Base-by-base conservation (phyloP, 192 early-diverging fungal species). In the Thamnidium elegans region DNA sequence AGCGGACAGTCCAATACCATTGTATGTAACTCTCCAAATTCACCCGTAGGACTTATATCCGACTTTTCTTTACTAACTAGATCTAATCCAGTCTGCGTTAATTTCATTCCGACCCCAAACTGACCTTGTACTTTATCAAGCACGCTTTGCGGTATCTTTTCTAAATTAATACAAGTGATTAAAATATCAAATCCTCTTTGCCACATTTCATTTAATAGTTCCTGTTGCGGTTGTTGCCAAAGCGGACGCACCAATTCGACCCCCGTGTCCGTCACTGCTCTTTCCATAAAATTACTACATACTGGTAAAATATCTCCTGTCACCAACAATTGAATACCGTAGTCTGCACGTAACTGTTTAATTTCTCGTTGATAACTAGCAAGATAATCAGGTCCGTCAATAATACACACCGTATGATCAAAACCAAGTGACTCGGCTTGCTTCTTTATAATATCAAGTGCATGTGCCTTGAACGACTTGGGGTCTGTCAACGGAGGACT, bases 1-100 rank as follows among this genome's bases (percentile, higher is more conserved):
- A 77, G 11, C 79, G 86, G 83, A n/a, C 80, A 83, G 34, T 85
- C 72, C 1, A 84, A 60, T 3, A 86, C 84, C 86, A 88, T 87
- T 2, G 86, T 87, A 53, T 90, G 88, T 51, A 84, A 88, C 65
- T 90, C 88, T 10, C 88, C 88, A 45, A 75, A 78, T 65, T 90
- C 88, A 10, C 88, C 88, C 23, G 78, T 78, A 60, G 78, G 63
- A 51, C 88, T 87, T 7, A 89, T 78, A 0, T 73, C 67, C 9
- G 62, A 53, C 0, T 73, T 66, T 8, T 67, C 54, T 8, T 34
- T 15, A 19, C 62, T 46, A 14, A 74, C 69, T 13, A 71, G 60
- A 53, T 80, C 62, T 31, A 79, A 48, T 47, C 81, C 77, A 11
- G 74, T 73, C 8, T 63, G 60, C 0, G 73, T 76, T 7, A 86